Evolutionary conservation across 2,329 filamentous ascomycete species (phyloP).

Genomic region (Verticillium alfalfae): DNA sequence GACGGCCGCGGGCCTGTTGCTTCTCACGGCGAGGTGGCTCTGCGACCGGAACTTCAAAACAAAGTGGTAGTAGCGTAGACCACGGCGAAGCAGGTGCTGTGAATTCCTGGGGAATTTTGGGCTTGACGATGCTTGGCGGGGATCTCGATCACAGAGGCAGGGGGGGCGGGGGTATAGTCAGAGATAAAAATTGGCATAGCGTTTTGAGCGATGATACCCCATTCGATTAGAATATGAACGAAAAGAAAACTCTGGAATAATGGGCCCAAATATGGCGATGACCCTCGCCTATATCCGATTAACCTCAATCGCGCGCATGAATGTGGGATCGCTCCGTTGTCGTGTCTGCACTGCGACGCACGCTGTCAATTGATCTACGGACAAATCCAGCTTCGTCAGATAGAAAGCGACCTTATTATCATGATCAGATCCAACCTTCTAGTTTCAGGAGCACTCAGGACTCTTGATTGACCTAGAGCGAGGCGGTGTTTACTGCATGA

Average conservation of each 20-base stretch:
- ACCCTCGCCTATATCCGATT: too few species aligned
- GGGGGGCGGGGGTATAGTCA: too few species aligned
- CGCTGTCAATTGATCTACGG: background rate
- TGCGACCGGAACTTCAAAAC: slow-evolving; percentile 2
- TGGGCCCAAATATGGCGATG: too few species aligned
- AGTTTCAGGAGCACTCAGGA: too few species aligned
- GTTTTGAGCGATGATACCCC: background rate
- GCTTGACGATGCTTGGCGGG: background rate
- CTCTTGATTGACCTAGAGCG: background rate
- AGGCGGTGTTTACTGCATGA: background rate
- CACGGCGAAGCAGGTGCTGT: background rate
- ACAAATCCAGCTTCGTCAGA: background rate
- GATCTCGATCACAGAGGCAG: too few species aligned
- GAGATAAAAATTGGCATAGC: background rate
- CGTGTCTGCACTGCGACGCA: too few species aligned
- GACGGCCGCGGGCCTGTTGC: background rate
- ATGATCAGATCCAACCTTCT: too few species aligned
- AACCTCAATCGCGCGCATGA: too few species aligned
- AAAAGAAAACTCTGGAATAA: too few species aligned
- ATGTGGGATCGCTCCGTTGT: too few species aligned
- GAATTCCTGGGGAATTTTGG: background rate
- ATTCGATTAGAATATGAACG: background rate
- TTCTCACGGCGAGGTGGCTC: background rate
- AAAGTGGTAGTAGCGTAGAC: background rate
- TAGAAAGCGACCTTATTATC: background rate